Evolutionary conservation across 1,284 basidiomycete genomes (phyloP), one percentile per base, ranked within the genome.

Genomic region (Ganoderma resinaceum): DNA sequence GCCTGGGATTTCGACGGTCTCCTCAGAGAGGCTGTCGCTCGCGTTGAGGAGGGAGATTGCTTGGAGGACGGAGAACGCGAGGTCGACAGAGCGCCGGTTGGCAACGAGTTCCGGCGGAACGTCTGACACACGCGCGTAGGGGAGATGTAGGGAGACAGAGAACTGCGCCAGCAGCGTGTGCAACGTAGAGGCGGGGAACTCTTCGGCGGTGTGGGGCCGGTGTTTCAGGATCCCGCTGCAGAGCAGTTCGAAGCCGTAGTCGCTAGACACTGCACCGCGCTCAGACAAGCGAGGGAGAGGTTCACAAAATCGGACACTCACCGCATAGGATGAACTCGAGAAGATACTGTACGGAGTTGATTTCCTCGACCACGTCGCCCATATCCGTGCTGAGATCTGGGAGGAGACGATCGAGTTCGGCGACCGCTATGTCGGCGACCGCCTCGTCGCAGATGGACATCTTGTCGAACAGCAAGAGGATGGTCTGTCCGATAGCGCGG

Each of bases 111-210:
- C 29, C 5, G 23, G 35, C 2, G 61, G 55, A 14, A 53, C 57
- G 29, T 70, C 70, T 18, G 23, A 26, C n/a, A 52, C 20, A 0
- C 43, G 14, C 49, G 52, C 1, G 66, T 43, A 12, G 69, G 62
- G 23, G 53, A 65, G 14, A 73, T 31, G 8, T 70, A 73, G 33
- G 72, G 62, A 9, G 16, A 52, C 23, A 16, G 49, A 52, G 23
- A 52, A 52, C 26, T 55, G 65, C 23, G 58, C 53, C 71, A 84
- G 83, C 73, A 89, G 78, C 38, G 80, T 69, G 33, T 76, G 73
- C 46, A 82, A 46, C 5, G 62, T 16, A 16, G 70, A 73, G 8
- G 53, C 7, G 16, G 35, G 37, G 40, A 65, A 70, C 3, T 31
- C 35, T 8, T 62, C 63, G 2, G 68, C 57, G 3, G 33, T 38